Base-by-base conservation (phyloP, 2,329 filamentous ascomycete genomes). In the Neoascochyta sp. region DNA sequence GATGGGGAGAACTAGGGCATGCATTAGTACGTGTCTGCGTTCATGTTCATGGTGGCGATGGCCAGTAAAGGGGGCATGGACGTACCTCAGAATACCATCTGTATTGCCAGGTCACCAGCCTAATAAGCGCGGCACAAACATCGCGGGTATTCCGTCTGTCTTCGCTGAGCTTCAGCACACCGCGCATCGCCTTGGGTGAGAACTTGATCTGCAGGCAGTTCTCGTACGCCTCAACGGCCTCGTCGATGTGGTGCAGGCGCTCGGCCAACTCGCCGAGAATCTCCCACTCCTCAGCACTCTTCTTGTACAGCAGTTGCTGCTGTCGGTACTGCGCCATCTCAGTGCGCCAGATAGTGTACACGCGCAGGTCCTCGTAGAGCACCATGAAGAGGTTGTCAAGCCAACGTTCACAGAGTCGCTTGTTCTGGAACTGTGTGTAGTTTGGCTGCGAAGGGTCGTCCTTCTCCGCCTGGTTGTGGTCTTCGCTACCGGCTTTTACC, bases 341-440 rank as follows among this genome's bases (percentile, higher is more conserved):
- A 1, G 92, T 96, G 34, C 92, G 83, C 92, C 92, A 98, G 63
- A 98, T 98, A 9, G 92, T 98, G 70, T 98, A 98, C 24, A 98
- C 90, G 27, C 92, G 86, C 11, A 98, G 75, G 56, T 98, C 92
- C 63, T 98, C 92, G 62, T 98, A 98, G 3, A 98, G 75, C 0
- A 96, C 92, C 92, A 98, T 98, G 69, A 98, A 98, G 13, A 98
- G 75, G 53, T 94, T 96, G 65, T 98, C 92, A 3, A 98, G 76
- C 92, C 92, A 98, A 48, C 92, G 81, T 65, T 98, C 92, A 56
- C 92, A 98, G 1, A 98, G 77, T 1, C 92, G 83, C 69, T 98
- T 98, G 65, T 95, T 95, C 60, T 93, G 92, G 57, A 98, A 87
- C 50, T 90, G 86, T 5, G 88, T 89, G 48, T 94, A 84, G 46